Percentiles rank a stretch among this genome's conserved stretches.
Evolutionary conservation across 2,329 filamentous ascomycete genomes (phyloP).

Genomic region (Lachnellula subtilissima): DNA sequence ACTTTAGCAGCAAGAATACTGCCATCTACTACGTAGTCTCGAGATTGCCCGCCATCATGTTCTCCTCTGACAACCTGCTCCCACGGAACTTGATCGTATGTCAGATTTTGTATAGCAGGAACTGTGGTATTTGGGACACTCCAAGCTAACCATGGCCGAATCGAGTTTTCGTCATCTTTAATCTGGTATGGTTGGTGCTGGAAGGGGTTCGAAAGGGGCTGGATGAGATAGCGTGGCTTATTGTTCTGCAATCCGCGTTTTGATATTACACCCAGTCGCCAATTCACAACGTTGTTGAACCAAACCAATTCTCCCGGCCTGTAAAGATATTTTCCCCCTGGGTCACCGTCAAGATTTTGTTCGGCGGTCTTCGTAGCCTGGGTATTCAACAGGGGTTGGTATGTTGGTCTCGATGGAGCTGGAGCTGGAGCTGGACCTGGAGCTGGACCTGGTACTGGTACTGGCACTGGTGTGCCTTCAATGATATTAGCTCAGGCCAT

Average conservation of each 20-base stretch:
- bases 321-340: constrained; percentile 43
- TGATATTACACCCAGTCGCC: constrained; percentile 49
- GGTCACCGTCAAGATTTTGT: constrained; percentile 44
- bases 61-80: constrained; percentile 37
- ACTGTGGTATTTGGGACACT: constrained; percentile 48
- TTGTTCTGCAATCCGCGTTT: constrained; percentile 38
- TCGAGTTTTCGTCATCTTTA: constrained; percentile 38
- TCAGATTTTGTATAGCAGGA: constrained; percentile 35
- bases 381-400: constrained; percentile 19
- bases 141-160: constrained; percentile 56
- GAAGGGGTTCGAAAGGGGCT: constrained; percentile 44
- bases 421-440: not conserved
- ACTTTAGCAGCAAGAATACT: constrained; percentile 53
- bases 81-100: constrained; percentile 49
- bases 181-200: constrained; percentile 36
- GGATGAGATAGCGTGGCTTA: constrained; percentile 39
- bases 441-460: not conserved
- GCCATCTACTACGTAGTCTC: constrained; percentile 49
- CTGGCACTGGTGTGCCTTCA: not conserved
- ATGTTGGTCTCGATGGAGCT: not conserved
- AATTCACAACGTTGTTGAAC: constrained; percentile 48
- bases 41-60: constrained; percentile 36
- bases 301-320: constrained; percentile 52
- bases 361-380: constrained; percentile 37
- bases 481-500: not conserved